Percentiles rank a stretch among this genome's conserved stretches.
Evolutionary conservation across 306 rosid species (phyloP).

Genomic region (Prunus dulcis): DNA sequence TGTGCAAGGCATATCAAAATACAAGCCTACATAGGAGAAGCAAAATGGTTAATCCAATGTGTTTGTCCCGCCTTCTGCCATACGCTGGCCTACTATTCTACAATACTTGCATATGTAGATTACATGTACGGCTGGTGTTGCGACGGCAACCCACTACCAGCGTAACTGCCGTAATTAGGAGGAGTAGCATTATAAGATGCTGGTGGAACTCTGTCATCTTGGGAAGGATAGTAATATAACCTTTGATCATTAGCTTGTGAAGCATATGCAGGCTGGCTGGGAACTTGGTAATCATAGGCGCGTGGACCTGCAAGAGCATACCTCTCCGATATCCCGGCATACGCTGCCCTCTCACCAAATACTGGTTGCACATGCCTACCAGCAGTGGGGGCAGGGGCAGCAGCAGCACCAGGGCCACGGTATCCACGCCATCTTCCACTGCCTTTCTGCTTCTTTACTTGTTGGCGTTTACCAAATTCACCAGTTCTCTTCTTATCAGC

Average conservation of each 20-base stretch:
- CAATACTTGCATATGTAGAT: slow-evolving; percentile 11
- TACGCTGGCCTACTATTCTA: slow-evolving; percentile 5
- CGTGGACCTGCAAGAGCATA: slow-evolving; percentile 38
- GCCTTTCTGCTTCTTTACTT: slow-evolving; percentile 52
- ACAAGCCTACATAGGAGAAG: background rate
- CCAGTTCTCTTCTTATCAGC: slow-evolving; percentile 59
- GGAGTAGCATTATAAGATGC: slow-evolving; percentile 35
- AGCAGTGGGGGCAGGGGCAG: slow-evolving; percentile 23
- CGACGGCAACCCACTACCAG: slow-evolving; percentile 52
- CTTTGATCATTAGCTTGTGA: slow-evolving; percentile 42
- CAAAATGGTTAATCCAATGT: slow-evolving; percentile 4
- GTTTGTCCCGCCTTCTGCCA: slow-evolving; percentile 14
- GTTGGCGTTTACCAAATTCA: slow-evolving; percentile 48
- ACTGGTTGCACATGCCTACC: slow-evolving; percentile 51
- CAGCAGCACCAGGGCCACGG: slow-evolving; percentile 32
- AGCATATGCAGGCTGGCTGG: slow-evolving; percentile 51
- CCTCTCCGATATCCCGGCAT: slow-evolving; percentile 41
- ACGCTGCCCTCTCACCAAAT: slow-evolving; percentile 37
- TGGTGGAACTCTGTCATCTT: slow-evolving; percentile 31
- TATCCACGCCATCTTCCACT: slow-evolving; percentile 40
- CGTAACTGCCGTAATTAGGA: slow-evolving; percentile 45
- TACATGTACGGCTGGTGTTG: slow-evolving; percentile 58
- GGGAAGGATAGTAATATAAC: slow-evolving; percentile 28
- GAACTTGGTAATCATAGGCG: slow-evolving; percentile 46
- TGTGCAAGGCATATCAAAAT: background rate